A percentile compares a stretch with the other conserved stretches of the same genome.
phyloP scores from a whole-genome alignment of 2,329 filamentous ascomycete genomes.

The Pyricularia grisea region DNA sequence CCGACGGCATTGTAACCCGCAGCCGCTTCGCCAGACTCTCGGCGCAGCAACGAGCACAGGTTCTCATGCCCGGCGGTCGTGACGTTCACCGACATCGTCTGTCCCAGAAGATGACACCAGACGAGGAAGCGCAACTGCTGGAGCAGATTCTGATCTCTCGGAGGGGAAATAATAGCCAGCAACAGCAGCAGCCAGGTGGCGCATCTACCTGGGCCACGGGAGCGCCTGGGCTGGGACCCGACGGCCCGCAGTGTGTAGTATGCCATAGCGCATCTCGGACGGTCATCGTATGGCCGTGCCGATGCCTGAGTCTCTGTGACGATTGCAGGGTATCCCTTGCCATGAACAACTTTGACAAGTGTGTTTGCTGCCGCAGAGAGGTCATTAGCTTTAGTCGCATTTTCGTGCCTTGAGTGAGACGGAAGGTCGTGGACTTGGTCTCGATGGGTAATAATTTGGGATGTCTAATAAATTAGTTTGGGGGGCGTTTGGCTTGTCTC shows the following conservation, averaged over 20 bases:
- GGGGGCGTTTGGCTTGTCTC: background rate
- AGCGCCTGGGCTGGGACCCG: slow-evolving; percentile 60
- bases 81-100: slow-evolving; percentile 23
- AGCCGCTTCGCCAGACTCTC: slow-evolving; percentile 62
- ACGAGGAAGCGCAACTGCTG: slow-evolving; percentile 51
- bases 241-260: slow-evolving; percentile 81
- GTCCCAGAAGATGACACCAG: slow-evolving; percentile 35
- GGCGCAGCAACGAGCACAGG: slow-evolving; percentile 58
- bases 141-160: slow-evolving; percentile 51
- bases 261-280: slow-evolving; percentile 81
- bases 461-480: background rate
- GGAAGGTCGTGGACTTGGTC: background rate
- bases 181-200: slow-evolving; percentile 10
- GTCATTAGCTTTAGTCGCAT: slow-evolving; percentile 85
- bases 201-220: slow-evolving; percentile 53
- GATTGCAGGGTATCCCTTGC: slow-evolving; percentile 89
- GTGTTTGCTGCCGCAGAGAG: slow-evolving; percentile 84
- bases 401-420: slow-evolving; percentile 63
- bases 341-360: slow-evolving; percentile 95
- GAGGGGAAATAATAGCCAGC: slow-evolving; percentile 19
- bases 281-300: slow-evolving; percentile 92
- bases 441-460: background rate
- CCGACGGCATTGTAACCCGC: slow-evolving; percentile 67
- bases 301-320: slow-evolving; percentile 88
- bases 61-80: slow-evolving; percentile 40